A percentile compares a stretch with the other conserved stretches of the same genome.
These are phyloP conservation scores for Citrus inodora DNA, from an alignment of 345 rosid species.

Conservation along the genomic window DNA sequence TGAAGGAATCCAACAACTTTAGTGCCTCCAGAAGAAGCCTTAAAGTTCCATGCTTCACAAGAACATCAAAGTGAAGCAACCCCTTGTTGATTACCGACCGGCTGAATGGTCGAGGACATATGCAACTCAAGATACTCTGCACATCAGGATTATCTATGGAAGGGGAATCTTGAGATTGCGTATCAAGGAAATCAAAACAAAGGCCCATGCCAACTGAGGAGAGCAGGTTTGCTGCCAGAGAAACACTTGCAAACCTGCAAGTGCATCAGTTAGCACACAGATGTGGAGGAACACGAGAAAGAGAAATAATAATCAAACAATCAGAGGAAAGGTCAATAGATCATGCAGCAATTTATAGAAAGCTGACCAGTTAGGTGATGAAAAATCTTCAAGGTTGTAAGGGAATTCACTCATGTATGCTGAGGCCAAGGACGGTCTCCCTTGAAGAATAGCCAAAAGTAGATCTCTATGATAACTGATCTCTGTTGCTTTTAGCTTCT, in stretches of 20 bases:
- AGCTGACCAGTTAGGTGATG: slow-evolving; percentile 81
- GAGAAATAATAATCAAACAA: slow-evolving; percentile 11
- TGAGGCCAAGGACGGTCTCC: slow-evolving; percentile 67
- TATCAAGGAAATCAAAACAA: slow-evolving; percentile 58
- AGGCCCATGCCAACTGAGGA: slow-evolving; percentile 46
- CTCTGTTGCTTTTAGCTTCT: slow-evolving; percentile 75
- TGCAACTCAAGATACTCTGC: slow-evolving; percentile 61
- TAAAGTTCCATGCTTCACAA: slow-evolving; percentile 82
- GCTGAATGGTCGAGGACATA: slow-evolving; percentile 70
- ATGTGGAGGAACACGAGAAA: slow-evolving; percentile 10
- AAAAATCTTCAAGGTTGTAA: slow-evolving; percentile 75
- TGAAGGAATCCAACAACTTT: slow-evolving; percentile 63
- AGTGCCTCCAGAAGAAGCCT: slow-evolving; percentile 76
- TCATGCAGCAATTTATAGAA: slow-evolving; percentile 16
- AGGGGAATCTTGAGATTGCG: slow-evolving; percentile 34
- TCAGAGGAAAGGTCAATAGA: neutral
- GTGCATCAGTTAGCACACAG: slow-evolving; percentile 37
- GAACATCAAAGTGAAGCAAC: slow-evolving; percentile 73
- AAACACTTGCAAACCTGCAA: slow-evolving; percentile 81
- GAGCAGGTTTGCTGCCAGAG: slow-evolving; percentile 76
- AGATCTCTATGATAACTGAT: slow-evolving; percentile 66
- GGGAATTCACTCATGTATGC: slow-evolving; percentile 84
- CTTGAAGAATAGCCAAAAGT: slow-evolving; percentile 69
- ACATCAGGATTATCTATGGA: slow-evolving; percentile 41
- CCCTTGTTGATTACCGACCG: slow-evolving; percentile 77